Percentiles rank a stretch among this genome's conserved stretches.
phyloP scores from a whole-genome alignment of 2,329 filamentous ascomycete species.

The Aureobasidium namibiae region DNA sequence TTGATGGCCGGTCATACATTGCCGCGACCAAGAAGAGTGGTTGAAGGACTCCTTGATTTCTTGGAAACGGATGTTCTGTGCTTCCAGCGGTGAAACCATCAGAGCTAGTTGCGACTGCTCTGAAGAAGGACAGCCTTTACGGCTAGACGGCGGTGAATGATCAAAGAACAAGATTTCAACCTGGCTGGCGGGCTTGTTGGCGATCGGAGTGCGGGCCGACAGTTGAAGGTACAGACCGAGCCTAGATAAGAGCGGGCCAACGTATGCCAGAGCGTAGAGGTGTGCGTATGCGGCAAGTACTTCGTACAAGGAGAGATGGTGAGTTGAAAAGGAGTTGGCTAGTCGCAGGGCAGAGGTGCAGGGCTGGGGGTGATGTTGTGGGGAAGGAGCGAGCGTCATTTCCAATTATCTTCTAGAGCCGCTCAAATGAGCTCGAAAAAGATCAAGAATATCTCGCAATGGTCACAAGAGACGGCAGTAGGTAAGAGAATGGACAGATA shows the following conservation, averaged over 20 bases:
- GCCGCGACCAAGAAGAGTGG: background rate
- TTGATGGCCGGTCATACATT: background rate
- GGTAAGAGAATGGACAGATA: background rate
- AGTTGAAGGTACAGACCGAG: background rate
- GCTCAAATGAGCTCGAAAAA: background rate
- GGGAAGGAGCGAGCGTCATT: background rate
- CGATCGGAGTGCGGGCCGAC: conserved; percentile 10
- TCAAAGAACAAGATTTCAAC: background rate
- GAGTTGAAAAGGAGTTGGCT: background rate
- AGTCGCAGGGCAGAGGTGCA: background rate
- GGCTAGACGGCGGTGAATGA: background rate
- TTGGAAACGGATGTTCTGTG: conserved; percentile 3
- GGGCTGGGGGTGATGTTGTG: background rate
- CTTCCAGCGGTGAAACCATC: background rate
- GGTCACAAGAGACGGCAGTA: background rate
- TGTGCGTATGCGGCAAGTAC: background rate
- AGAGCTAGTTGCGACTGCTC: background rate
- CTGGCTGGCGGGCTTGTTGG: background rate
- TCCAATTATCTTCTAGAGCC: background rate
- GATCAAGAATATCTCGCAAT: background rate
- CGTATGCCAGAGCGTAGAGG: background rate
- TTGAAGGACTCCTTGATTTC: background rate
- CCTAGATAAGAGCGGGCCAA: conserved; percentile 7
- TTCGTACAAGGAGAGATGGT: background rate
- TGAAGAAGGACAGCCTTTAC: background rate